A percentile compares a stretch with the other conserved stretches of the same genome.
Evolutionary conservation across 257 asterid species (phyloP).

Genomic region (Rhazya stricta): DNA sequence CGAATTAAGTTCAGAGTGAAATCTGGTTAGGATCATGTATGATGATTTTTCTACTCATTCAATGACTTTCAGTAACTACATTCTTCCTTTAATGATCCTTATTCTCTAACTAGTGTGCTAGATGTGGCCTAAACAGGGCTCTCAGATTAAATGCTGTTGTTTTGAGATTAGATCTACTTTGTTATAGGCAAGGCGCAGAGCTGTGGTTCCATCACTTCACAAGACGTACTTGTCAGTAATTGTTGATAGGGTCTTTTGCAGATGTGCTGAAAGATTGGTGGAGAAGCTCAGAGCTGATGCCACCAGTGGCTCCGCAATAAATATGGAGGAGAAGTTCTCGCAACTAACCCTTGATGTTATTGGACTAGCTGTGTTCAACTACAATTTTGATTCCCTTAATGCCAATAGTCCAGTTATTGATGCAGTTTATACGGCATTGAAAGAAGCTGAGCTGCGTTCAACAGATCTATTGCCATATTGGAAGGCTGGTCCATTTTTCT

Average conservation of each 20-base stretch:
- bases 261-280: constrained; percentile 85
- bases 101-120: constrained; percentile 4
- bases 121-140: constrained; percentile 13
- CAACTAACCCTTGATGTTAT: constrained; percentile 96
- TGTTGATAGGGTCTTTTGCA: constrained; percentile 91
- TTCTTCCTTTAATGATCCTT: neutral
- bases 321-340: constrained; percentile 88
- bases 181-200: constrained; percentile 91
- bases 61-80: neutral
- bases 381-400: constrained; percentile 76
- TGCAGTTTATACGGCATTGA: constrained; percentile 88
- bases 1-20: neutral
- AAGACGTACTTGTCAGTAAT: constrained; percentile 94
- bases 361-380: constrained; percentile 86
- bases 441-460: constrained; percentile 90
- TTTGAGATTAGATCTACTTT: constrained; percentile 27
- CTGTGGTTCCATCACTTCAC: constrained; percentile 99
- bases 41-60: constrained; percentile 8
- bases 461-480: constrained; percentile 91
- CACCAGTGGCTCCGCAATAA: constrained; percentile 58
- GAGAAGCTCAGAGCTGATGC: constrained; percentile 61
- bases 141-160: constrained; percentile 13
- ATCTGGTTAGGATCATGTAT: neutral
- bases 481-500: constrained; percentile 57
- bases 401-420: constrained; percentile 87